Conservation (phyloP, 2,329 filamentous ascomycete species). For the Pyricularia pennisetigena region DNA sequence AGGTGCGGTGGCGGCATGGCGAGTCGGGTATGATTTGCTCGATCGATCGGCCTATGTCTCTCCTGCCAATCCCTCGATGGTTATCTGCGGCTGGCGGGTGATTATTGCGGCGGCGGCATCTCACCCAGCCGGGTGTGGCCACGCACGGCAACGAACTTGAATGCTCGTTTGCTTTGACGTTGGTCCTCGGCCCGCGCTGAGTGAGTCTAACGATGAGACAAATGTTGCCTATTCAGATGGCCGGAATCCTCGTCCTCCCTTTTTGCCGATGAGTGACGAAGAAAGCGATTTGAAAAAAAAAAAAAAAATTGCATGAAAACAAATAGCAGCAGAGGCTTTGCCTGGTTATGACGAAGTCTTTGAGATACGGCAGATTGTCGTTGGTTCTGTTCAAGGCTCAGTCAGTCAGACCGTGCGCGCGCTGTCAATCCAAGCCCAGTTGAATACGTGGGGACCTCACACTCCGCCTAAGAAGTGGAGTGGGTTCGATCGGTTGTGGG, state of each 20-base stretch:
- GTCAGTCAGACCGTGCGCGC: background rate
- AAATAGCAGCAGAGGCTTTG: background rate
- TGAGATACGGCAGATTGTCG: background rate
- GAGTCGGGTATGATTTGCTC: background rate
- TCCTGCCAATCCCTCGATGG: background rate
- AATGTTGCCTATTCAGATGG: background rate
- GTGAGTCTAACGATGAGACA: background rate
- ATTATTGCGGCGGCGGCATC: background rate
- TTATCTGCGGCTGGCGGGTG: background rate
- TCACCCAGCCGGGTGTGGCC: background rate
- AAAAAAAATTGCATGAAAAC: background rate
- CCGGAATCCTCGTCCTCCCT: background rate
- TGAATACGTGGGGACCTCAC: background rate
- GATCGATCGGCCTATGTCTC: background rate
- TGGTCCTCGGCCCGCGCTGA: background rate
- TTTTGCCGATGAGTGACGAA: background rate
- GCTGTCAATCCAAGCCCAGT: background rate
- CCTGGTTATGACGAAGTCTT: background rate
- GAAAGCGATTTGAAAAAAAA: no score
- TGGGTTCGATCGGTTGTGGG: background rate
- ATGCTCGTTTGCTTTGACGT: background rate
- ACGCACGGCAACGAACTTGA: background rate
- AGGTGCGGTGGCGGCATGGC: background rate
- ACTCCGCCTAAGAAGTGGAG: background rate
- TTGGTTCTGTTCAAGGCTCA: background rate